A percentile compares a stretch with the other conserved stretches of the same genome.
phyloP scores from a whole-genome alignment of 257 asterid species.

The Fraxinus quadrangulata region DNA sequence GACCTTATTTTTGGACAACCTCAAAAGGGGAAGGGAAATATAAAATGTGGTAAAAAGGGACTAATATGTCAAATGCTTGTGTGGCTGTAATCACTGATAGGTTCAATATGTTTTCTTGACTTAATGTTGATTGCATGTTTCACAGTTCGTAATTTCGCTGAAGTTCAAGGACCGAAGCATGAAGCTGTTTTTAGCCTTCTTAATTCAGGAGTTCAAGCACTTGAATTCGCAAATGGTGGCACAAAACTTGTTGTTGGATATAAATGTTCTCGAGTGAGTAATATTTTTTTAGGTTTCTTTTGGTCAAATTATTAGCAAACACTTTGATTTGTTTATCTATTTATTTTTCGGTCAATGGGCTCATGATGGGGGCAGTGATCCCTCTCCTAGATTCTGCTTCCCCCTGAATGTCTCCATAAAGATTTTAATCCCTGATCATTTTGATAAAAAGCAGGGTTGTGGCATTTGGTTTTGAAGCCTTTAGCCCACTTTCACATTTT shows the following conservation, averaged over 20 bases:
- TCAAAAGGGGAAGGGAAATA: conserved; percentile 14
- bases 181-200: conserved; percentile 69
- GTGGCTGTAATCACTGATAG: not conserved
- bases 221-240: conserved; percentile 57
- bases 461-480: not conserved
- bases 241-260: conserved; percentile 71
- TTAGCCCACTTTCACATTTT: not conserved
- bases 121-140: conserved; percentile 30
- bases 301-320: not conserved
- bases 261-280: conserved; percentile 71
- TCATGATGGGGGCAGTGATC: conserved; percentile 10
- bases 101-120: conserved; percentile 13
- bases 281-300: conserved; percentile 22
- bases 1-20: conserved; percentile 1
- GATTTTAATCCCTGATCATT: conserved; percentile 11
- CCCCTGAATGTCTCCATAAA: not conserved
- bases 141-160: conserved; percentile 62
- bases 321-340: conserved; percentile 18
- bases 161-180: conserved; percentile 59
- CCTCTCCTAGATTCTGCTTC: conserved; percentile 19
- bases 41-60: conserved; percentile 9
- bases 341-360: not conserved
- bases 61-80: conserved; percentile 17
- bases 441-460: conserved; percentile 17
- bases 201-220: conserved; percentile 59